Evolutionary conservation across 768 basidiomycete genomes (phyloP).

Genomic region (Mycena indigotica): DNA sequence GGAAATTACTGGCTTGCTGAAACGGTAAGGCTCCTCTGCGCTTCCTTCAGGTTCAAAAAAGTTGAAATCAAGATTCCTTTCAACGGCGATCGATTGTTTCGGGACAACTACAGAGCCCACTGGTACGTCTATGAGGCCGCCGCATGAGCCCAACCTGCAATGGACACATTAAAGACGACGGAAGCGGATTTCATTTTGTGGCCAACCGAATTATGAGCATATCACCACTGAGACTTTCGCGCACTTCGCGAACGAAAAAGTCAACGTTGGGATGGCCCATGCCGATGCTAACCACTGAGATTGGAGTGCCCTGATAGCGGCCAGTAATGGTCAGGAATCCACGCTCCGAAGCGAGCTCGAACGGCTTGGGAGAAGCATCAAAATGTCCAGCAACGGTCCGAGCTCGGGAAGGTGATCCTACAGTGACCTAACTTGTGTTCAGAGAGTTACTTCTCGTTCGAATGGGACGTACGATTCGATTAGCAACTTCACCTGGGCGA

Average conservation of each 20-base stretch:
- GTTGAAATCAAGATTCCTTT: constrained; percentile 77
- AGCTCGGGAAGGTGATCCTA: constrained; percentile 74
- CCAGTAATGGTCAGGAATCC: constrained; percentile 78
- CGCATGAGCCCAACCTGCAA: constrained; percentile 78
- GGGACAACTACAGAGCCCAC: constrained; percentile 81
- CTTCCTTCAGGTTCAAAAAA: constrained; percentile 50
- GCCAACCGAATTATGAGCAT: constrained; percentile 53
- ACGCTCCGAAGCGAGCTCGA: constrained; percentile 69
- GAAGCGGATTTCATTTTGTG: not conserved
- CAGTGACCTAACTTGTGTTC: constrained; percentile 57
- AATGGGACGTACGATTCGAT: constrained; percentile 74
- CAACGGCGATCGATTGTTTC: constrained; percentile 64
- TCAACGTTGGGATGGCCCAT: constrained; percentile 86
- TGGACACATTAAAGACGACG: not conserved
- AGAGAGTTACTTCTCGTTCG: too few species aligned
- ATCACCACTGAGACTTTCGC: constrained; percentile 71
- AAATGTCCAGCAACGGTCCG: constrained; percentile 57
- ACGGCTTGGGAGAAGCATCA: constrained; percentile 60
- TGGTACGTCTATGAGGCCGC: constrained; percentile 64
- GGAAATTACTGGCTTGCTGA: constrained; percentile 63
- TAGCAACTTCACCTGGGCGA: constrained; percentile 75
- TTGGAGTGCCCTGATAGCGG: constrained; percentile 58
- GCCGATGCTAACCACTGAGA: constrained; percentile 78
- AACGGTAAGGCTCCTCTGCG: constrained; percentile 57
- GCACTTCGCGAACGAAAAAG: constrained; percentile 80